phyloP scores from a whole-genome alignment of 2,329 filamentous ascomycete species.

The Xylogone sp. region DNA sequence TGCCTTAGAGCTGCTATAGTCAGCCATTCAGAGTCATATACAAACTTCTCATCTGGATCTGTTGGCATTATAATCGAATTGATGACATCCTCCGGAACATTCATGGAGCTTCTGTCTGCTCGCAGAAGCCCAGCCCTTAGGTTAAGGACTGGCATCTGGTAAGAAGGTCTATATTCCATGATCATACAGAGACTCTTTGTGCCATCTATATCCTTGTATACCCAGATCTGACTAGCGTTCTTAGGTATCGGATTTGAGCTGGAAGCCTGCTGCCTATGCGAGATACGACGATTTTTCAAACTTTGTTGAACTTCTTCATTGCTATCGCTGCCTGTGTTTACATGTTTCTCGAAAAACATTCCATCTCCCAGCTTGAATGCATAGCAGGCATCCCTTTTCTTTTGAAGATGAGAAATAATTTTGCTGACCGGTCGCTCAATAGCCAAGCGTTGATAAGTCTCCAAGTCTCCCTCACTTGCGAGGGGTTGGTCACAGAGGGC shows the following conservation, averaged over 20 bases:
- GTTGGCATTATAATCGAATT: slow-evolving; percentile 22
- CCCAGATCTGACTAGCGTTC: slow-evolving; percentile 5
- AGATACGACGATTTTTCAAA: not conserved
- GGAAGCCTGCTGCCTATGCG: too few species aligned
- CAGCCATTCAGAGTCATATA: slow-evolving; percentile 31
- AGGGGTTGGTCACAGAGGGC: slow-evolving; percentile 7
- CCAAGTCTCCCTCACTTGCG: slow-evolving; percentile 20
- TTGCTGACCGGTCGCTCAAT: slow-evolving; percentile 18
- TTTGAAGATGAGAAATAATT: slow-evolving; percentile 18
- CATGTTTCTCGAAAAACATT: slow-evolving; percentile 7
- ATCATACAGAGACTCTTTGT: slow-evolving; percentile 41
- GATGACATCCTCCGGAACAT: slow-evolving; percentile 34
- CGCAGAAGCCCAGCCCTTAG: too few species aligned
- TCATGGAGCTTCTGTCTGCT: too few species aligned
- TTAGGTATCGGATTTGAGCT: too few species aligned
- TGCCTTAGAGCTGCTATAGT: slow-evolving; percentile 40
- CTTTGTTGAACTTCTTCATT: slow-evolving; percentile 4
- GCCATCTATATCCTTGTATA: slow-evolving; percentile 6
- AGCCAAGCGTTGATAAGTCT: slow-evolving; percentile 16
- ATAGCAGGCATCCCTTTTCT: slow-evolving; percentile 14
- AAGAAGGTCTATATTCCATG: too few species aligned
- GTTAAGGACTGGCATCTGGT: slow-evolving; percentile 34
- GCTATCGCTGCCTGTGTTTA: slow-evolving; percentile 2
- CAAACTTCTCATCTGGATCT: slow-evolving; percentile 26
- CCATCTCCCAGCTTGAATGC: slow-evolving; percentile 12